phyloP scores from a whole-genome alignment of 495 filamentous ascomycete species.

The Darksidea phi region DNA sequence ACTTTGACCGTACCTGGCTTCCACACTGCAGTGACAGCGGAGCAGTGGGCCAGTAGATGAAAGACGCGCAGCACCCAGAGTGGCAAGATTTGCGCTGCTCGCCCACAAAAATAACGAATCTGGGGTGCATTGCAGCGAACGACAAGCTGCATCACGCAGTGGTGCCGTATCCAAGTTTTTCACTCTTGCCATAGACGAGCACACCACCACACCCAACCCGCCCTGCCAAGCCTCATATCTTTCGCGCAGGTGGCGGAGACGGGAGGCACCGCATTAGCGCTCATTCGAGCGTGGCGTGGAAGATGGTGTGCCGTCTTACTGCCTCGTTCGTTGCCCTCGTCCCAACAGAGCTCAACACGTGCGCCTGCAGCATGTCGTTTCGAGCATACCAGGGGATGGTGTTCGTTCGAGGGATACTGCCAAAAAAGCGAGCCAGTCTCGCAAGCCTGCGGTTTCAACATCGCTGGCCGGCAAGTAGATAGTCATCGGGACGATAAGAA shows the following conservation, averaged over 20 bases:
- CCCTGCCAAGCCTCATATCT: slow-evolving; percentile 25
- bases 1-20: slow-evolving; percentile 17
- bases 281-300: background rate
- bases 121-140: slow-evolving; percentile 20
- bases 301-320: background rate
- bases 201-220: slow-evolving; percentile 21
- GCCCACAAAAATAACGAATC: slow-evolving; percentile 11
- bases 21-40: slow-evolving; percentile 2
- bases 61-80: background rate
- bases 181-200: slow-evolving; percentile 26
- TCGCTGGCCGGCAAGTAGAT: background rate
- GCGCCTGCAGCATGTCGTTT: background rate
- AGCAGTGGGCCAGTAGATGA: slow-evolving; percentile 4
- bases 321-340: background rate
- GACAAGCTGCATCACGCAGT: background rate
- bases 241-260: slow-evolving; percentile 8
- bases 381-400: slow-evolving; percentile 9
- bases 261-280: background rate
- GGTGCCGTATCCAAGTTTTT: background rate
- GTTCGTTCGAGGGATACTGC: slow-evolving; percentile 18
- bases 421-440: slow-evolving; percentile 14
- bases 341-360: slow-evolving; percentile 3
- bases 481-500: background rate
- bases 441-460: background rate
- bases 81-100: background rate